These are phyloP conservation scores for Turritis glabra DNA, from an alignment of 345 rosid genomes.

Conservation along the genomic window DNA sequence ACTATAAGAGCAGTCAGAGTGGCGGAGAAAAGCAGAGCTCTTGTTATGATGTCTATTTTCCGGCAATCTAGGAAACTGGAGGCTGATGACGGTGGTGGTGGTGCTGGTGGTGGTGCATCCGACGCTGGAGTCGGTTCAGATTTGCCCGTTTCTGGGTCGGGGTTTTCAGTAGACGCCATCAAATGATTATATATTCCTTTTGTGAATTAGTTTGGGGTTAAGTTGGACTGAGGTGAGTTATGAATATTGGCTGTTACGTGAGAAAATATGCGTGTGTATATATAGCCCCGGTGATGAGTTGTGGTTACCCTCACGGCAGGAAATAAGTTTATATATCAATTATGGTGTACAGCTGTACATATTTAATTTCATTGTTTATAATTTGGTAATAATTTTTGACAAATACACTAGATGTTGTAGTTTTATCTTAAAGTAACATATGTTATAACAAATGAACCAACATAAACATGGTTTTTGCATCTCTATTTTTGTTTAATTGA, in stretches of 20 bases:
- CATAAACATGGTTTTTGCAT: background rate
- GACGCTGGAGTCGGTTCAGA: slow-evolving; percentile 24
- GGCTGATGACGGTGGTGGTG: slow-evolving; percentile 15
- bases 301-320: slow-evolving; percentile 37
- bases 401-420: background rate
- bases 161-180: slow-evolving; percentile 57
- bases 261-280: background rate
- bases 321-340: background rate
- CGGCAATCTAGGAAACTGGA: slow-evolving; percentile 33
- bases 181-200: background rate
- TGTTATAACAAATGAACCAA: background rate
- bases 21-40: slow-evolving; percentile 61
- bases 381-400: too few species aligned
- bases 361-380: too few species aligned
- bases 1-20: slow-evolving; percentile 52
- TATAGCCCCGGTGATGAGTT: background rate
- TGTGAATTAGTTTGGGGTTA: background rate
- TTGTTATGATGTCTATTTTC: slow-evolving; percentile 44
- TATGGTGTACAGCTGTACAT: too few species aligned
- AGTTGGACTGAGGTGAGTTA: slow-evolving; percentile 8
- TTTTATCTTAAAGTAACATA: background rate
- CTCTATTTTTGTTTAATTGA: background rate
- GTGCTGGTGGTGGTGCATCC: slow-evolving; percentile 13
- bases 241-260: background rate
- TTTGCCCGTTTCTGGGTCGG: slow-evolving; percentile 39